Conservation (phyloP, 805 yeast species). For the Pichia heedii region DNA sequence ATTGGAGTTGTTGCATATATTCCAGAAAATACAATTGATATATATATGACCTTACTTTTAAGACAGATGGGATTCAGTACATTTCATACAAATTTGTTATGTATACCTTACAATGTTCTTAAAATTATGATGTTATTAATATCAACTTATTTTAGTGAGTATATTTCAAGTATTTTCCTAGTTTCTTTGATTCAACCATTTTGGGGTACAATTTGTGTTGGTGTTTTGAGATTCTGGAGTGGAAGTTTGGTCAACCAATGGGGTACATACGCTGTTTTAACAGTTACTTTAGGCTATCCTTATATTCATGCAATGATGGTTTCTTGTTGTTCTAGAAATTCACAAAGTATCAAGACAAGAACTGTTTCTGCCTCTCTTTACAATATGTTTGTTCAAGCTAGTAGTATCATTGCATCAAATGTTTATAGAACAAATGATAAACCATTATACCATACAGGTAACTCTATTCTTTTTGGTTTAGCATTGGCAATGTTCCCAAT, state of each 20-base stretch:
- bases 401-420: slow-evolving; percentile 43
- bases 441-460: slow-evolving; percentile 55
- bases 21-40: slow-evolving; percentile 28
- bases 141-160: slow-evolving; percentile 32
- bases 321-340: slow-evolving; percentile 53
- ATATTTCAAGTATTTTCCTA: slow-evolving; percentile 21
- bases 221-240: slow-evolving; percentile 22
- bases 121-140: slow-evolving; percentile 29
- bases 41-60: slow-evolving; percentile 42
- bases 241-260: slow-evolving; percentile 22
- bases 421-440: slow-evolving; percentile 48
- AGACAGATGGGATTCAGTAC: slow-evolving; percentile 43
- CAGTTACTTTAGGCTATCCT: slow-evolving; percentile 32
- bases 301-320: slow-evolving; percentile 48
- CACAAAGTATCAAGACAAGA: slow-evolving; percentile 54
- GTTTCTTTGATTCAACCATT: slow-evolving; percentile 19
- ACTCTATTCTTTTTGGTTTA: slow-evolving; percentile 31
- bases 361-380: slow-evolving; percentile 55
- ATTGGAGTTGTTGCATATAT: slow-evolving; percentile 35
- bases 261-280: slow-evolving; percentile 19
- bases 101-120: slow-evolving; percentile 40
- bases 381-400: slow-evolving; percentile 57
- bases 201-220: slow-evolving; percentile 20
- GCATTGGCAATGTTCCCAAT: slow-evolving; percentile 24
- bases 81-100: slow-evolving; percentile 40